Percentiles rank a stretch among this genome's conserved stretches.
Evolutionary conservation across 768 basidiomycete species (phyloP).

Genomic region (Kwoniella sp.): DNA sequence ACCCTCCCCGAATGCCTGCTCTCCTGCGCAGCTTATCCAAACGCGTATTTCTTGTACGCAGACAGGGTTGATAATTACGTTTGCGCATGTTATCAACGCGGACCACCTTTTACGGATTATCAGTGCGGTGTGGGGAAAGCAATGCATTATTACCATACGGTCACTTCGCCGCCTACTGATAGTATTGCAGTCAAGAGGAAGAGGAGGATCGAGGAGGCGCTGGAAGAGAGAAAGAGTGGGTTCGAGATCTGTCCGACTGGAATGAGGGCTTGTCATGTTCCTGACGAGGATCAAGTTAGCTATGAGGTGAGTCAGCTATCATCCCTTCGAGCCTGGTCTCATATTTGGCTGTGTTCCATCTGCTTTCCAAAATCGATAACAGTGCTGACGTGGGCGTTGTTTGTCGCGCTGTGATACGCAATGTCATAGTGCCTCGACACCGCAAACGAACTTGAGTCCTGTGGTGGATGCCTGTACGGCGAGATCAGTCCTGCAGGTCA

Average conservation of each 20-base stretch:
- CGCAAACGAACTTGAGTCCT: slow-evolving; percentile 6
- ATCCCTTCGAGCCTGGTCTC: no score
- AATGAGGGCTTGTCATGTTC: neutral
- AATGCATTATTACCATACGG: slow-evolving; percentile 7
- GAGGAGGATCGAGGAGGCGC: neutral
- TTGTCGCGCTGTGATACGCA: no score
- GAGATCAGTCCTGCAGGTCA: neutral
- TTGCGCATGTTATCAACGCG: slow-evolving; percentile 10
- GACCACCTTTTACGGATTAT: slow-evolving; percentile 6
- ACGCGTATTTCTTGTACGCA: slow-evolving; percentile 1
- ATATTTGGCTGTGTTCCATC: no score
- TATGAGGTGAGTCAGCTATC: neutral
- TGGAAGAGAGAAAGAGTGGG: neutral
- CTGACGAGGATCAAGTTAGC: neutral
- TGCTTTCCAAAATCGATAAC: no score
- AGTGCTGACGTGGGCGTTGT: no score
- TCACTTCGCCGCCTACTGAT: neutral
- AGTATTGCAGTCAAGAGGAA: neutral
- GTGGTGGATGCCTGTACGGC: slow-evolving; percentile 5
- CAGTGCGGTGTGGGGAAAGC: neutral
- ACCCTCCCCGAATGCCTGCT: neutral
- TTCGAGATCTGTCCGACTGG: neutral
- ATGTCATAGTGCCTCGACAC: slow-evolving; percentile 13
- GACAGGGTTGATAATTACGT: neutral
- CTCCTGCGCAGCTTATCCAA: neutral